Evolutionary conservation across 768 basidiomycete species (phyloP).

Genomic region (Leccinellum rugosiceps): DNA sequence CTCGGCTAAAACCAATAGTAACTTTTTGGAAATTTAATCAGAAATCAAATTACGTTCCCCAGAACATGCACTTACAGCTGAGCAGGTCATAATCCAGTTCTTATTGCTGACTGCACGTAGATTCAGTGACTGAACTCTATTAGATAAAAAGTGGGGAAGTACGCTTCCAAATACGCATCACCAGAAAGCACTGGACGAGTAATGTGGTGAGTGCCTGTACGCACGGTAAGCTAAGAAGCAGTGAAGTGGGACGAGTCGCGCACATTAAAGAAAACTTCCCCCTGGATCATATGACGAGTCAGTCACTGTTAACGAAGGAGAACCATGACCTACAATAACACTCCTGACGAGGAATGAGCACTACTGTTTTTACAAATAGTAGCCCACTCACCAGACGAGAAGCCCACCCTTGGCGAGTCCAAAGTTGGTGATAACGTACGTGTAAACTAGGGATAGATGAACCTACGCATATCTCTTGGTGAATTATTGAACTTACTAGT

Average conservation of each 20-base stretch:
- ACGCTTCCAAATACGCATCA: constrained; percentile 48
- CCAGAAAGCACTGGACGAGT: constrained; percentile 55
- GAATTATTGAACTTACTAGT: constrained; percentile 33
- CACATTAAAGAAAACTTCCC: constrained; percentile 50
- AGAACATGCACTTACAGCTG: constrained; percentile 24
- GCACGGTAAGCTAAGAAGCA: background rate
- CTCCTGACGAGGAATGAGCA: constrained; percentile 18
- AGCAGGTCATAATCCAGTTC: constrained; percentile 33
- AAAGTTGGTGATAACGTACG: constrained; percentile 44
- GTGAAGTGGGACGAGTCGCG: background rate
- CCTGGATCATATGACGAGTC: constrained; percentile 26
- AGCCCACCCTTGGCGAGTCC: constrained; percentile 27
- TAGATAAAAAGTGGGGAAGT: constrained; percentile 13
- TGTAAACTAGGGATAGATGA: constrained; percentile 38
- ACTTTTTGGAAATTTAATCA: constrained; percentile 1
- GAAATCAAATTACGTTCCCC: background rate
- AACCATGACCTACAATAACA: constrained; percentile 15
- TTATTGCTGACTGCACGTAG: constrained; percentile 46
- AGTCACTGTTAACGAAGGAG: background rate
- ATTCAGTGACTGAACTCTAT: background rate
- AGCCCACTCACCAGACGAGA: constrained; percentile 42
- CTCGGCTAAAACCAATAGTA: constrained; percentile 37
- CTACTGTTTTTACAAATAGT: background rate
- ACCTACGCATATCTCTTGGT: background rate
- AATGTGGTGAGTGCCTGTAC: constrained; percentile 40